A percentile compares a stretch with the other conserved stretches of the same genome.
Conservation (phyloP, 2,329 filamentous ascomycete species). For the Tolypocladium guangdongense region DNA sequence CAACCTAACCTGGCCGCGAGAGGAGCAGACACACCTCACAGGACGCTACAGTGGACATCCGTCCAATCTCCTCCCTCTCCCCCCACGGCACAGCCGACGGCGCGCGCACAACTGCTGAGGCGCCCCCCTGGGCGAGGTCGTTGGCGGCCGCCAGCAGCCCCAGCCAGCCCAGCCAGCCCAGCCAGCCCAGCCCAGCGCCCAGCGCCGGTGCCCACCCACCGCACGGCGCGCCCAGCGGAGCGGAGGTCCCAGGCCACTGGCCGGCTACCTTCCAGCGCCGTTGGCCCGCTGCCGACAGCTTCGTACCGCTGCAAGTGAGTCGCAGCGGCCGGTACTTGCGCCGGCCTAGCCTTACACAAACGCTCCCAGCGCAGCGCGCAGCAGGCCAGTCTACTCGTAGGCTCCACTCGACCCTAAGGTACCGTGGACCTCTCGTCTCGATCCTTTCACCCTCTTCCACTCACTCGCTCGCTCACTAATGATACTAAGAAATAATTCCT, state of each 20-base stretch:
- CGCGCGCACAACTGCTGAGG: background rate
- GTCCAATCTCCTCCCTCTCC: too few relatives aligned
- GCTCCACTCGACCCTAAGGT: background rate
- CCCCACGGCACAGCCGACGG: background rate
- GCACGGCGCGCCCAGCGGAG: background rate
- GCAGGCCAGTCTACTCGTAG: background rate
- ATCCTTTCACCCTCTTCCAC: background rate
- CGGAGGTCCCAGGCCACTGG: background rate
- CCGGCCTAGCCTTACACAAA: background rate
- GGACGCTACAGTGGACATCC: too few relatives aligned
- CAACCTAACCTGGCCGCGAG: too few relatives aligned
- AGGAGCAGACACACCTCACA: too few relatives aligned
- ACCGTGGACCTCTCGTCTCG: background rate
- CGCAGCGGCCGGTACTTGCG: background rate
- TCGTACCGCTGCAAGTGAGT: background rate
- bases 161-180: background rate
- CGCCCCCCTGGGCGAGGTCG: too few relatives aligned
- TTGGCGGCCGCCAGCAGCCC: background rate
- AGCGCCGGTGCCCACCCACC: background rate
- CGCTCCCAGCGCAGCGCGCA: background rate
- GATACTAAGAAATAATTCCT: background rate
- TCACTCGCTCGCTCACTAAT: background rate
- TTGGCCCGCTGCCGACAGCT: background rate
- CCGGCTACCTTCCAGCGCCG: background rate
- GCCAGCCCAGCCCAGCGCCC: background rate